These are phyloP conservation scores for Nakaseomyces kungkrabaensis DNA, from an alignment of 1,139 yeast species.

Conservation along the genomic window DNA sequence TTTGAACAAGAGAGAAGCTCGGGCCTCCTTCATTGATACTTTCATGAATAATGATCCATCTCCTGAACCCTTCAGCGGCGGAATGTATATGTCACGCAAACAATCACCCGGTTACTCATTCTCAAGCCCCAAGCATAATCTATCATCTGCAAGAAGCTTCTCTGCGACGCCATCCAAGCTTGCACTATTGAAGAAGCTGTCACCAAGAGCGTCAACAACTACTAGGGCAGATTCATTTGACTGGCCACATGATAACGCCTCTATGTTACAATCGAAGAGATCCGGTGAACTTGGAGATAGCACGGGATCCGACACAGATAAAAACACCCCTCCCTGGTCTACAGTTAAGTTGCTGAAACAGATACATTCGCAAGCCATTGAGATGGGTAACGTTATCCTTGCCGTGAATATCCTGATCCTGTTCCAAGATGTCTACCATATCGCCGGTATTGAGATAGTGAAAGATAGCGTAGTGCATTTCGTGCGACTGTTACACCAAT, in stretches of 20 bases:
- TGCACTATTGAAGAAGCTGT: constrained; percentile 7
- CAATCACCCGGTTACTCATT: constrained; percentile 5
- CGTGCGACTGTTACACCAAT: constrained; percentile 24
- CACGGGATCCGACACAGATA: not conserved
- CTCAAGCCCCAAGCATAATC: constrained; percentile 13
- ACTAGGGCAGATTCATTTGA: not conserved
- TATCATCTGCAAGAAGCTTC: constrained; percentile 11
- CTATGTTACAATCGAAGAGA: not conserved
- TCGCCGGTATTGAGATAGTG: constrained; percentile 16
- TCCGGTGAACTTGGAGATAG: not conserved
- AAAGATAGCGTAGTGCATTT: constrained; percentile 26
- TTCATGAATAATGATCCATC: constrained; percentile 10
- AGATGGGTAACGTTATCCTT: constrained; percentile 25
- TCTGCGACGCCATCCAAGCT: constrained; percentile 8
- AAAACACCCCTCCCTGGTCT: constrained; percentile 24
- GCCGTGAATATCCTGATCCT: constrained; percentile 21
- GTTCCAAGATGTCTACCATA: constrained; percentile 23
- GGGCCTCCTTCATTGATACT: constrained; percentile 24
- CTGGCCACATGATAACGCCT: constrained; percentile 1
- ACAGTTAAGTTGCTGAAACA: constrained; percentile 21
- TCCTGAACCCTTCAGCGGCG: not conserved
- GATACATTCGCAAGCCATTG: constrained; percentile 24
- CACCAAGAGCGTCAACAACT: not conserved
- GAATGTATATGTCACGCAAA: constrained; percentile 5
- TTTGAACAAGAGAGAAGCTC: constrained; percentile 13